These are phyloP conservation scores for Tuber brumale DNA, from an alignment of 495 filamentous ascomycete genomes.

Conservation along the genomic window DNA sequence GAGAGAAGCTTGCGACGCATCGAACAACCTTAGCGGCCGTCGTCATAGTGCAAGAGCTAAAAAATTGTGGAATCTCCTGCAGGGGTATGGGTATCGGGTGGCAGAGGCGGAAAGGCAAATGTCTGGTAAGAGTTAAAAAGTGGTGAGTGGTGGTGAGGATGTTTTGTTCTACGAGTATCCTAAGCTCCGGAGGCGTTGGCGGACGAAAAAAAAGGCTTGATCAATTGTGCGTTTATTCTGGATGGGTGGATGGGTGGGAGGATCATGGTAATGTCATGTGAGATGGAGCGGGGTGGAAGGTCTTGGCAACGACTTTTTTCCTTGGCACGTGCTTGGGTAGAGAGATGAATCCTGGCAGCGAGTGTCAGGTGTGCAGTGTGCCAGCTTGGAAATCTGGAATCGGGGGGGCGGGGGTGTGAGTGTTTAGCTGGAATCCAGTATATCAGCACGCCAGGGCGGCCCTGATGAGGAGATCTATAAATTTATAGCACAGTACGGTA, in stretches of 20 bases:
- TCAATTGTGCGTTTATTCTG: background rate
- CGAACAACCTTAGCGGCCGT: slow-evolving; percentile 34
- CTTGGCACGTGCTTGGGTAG: background rate
- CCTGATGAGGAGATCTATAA: too few relatives aligned
- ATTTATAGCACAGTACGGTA: too few relatives aligned
- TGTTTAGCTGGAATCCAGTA: background rate
- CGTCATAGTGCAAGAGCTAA: slow-evolving; percentile 22
- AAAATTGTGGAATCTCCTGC: slow-evolving; percentile 7
- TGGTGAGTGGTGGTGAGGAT: background rate
- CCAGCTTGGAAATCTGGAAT: too few relatives aligned
- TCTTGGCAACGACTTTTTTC: slow-evolving; percentile 2
- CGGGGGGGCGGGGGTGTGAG: too few relatives aligned
- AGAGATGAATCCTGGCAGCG: background rate
- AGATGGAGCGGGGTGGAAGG: background rate
- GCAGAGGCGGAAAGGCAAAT: background rate
- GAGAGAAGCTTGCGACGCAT: slow-evolving; percentile 22
- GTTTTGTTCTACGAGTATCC: background rate
- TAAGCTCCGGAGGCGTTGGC: background rate
- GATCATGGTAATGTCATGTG: background rate
- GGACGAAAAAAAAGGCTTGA: background rate
- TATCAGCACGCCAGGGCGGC: too few relatives aligned
- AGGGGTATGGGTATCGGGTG: slow-evolving; percentile 18
- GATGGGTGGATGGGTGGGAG: background rate
- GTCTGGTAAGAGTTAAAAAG: background rate
- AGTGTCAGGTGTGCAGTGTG: background rate